phyloP scores from a whole-genome alignment of 495 filamentous ascomycete genomes.

The Collariella sp. region DNA sequence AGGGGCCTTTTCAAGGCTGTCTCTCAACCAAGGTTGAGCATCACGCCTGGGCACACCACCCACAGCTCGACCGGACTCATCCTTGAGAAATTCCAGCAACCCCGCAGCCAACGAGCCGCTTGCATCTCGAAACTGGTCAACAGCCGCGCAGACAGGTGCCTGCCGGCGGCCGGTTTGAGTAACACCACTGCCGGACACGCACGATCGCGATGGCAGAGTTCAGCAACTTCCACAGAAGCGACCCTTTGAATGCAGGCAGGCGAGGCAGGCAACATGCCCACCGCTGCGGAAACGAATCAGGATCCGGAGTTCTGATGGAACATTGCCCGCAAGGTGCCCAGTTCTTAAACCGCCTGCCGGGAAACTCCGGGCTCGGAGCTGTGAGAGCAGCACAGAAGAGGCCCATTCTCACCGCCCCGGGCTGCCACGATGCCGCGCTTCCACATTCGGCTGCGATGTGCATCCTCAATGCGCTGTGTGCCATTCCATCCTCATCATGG shows the following conservation, averaged over 20 bases:
- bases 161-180: too few relatives aligned
- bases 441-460: not conserved
- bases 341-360: not conserved
- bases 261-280: constrained; percentile 11
- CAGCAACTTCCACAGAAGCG: not conserved
- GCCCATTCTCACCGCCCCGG: constrained; percentile 11
- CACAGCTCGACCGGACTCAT: too few relatives aligned
- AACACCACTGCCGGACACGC: too few relatives aligned
- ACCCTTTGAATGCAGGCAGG: not conserved
- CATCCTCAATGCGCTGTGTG: constrained; percentile 1
- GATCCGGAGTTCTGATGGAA: not conserved
- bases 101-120: too few relatives aligned
- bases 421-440: not conserved
- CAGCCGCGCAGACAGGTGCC: too few relatives aligned
- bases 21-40: too few relatives aligned
- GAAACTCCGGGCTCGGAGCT: not conserved
- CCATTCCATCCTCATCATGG: constrained; percentile 1
- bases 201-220: too few relatives aligned
- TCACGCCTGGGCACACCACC: too few relatives aligned
- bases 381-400: not conserved
- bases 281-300: constrained; percentile 9
- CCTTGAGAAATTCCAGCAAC: too few relatives aligned
- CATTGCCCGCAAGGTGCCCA: not conserved
- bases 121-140: too few relatives aligned
- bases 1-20: too few relatives aligned